These are phyloP conservation scores for Colletotrichum nymphaeae DNA, from an alignment of 2,329 filamentous ascomycete species.

Conservation along the genomic window DNA sequence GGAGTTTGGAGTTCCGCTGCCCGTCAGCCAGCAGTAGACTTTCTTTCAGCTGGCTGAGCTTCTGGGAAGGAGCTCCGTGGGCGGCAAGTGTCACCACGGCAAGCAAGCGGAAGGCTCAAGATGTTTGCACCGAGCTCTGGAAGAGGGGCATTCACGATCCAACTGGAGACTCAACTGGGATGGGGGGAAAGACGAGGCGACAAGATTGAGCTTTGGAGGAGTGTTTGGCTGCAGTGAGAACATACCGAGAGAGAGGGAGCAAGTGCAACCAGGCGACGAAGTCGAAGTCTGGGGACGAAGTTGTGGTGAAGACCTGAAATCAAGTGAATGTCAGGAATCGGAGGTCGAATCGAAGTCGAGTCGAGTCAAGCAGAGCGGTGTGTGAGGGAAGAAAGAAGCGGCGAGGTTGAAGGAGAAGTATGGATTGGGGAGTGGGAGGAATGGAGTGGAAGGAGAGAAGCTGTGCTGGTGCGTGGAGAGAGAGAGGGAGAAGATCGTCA, in stretches of 20 bases:
- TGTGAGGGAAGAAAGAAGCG: conserved; percentile 36
- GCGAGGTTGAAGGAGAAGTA: conserved; percentile 36
- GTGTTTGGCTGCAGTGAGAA: neutral
- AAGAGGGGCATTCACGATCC: neutral
- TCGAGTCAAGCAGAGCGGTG: conserved; percentile 30
- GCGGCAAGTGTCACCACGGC: conserved; percentile 24
- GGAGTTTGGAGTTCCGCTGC: neutral
- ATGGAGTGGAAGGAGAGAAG: conserved; percentile 34
- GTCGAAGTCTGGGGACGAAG: conserved; percentile 32
- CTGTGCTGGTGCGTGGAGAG: conserved; percentile 3
- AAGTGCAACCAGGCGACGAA: conserved; percentile 26
- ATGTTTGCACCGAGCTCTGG: conserved; percentile 19
- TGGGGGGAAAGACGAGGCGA: neutral
- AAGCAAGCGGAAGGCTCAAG: conserved; percentile 23
- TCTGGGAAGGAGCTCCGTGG: neutral
- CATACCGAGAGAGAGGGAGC: conserved; percentile 29
- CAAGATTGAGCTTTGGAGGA: conserved; percentile 11
- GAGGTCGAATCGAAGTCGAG: conserved; percentile 17
- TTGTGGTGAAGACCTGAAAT: conserved; percentile 33
- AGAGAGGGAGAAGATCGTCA: conserved; percentile 38
- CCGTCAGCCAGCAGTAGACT: conserved; percentile 7
- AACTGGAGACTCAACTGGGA: neutral
- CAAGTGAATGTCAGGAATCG: conserved; percentile 33
- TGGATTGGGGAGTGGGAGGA: conserved; percentile 28
- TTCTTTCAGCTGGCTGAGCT: conserved; percentile 13